phyloP scores from a whole-genome alignment of 768 basidiomycete genomes.

The Mycena olivaceomarginata region DNA sequence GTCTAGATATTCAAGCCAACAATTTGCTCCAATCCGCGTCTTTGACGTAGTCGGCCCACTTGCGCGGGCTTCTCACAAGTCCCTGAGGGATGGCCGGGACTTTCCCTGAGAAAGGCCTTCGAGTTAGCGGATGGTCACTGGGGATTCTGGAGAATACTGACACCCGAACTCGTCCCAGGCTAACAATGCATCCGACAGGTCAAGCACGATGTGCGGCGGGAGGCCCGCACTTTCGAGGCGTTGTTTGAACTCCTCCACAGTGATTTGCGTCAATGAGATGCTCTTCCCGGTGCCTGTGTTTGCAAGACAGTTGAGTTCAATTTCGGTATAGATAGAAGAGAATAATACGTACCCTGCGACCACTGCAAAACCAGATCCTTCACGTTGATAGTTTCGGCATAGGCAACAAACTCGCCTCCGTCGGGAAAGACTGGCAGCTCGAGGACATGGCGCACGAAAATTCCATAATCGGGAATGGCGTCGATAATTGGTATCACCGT shows the following conservation, averaged over 20 bases:
- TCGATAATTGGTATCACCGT: neutral
- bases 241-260: neutral
- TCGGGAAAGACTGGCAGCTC: neutral
- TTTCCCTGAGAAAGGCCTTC: neutral
- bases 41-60: neutral
- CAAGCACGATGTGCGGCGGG: neutral
- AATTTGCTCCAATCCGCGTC: neutral
- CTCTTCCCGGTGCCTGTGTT: neutral
- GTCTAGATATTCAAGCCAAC: neutral
- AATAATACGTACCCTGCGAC: neutral
- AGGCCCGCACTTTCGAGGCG: neutral
- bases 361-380: neutral
- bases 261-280: neutral
- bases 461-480: neutral
- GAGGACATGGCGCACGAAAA: slow-evolving; percentile 7
- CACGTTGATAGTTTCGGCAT: slow-evolving; percentile 35
- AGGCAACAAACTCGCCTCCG: neutral
- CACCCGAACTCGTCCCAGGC: neutral
- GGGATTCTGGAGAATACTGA: neutral
- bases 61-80: neutral
- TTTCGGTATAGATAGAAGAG: neutral
- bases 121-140: neutral
- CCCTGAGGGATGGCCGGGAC: neutral
- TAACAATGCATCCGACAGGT: neutral
- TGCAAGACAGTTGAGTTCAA: neutral